Base-by-base conservation (phyloP, 306 rosid genomes). In the Vicia villosa region DNA sequence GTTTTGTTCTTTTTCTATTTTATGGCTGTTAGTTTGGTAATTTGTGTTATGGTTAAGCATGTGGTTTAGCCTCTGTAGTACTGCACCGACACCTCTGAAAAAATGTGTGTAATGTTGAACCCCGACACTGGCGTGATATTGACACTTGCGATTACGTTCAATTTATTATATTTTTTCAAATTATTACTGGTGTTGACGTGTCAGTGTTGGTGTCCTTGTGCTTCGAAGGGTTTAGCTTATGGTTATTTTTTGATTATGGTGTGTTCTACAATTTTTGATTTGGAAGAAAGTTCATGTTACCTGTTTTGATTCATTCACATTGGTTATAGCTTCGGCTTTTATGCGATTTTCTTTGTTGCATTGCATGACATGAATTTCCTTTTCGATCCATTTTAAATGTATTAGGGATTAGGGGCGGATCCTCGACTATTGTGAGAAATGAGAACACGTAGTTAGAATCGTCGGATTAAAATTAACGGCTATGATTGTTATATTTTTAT, bases 381-480 rank as follows among this genome's bases (percentile, higher is more conserved):
- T 41, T 63, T 65, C 78, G 17, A 17, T 61, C 51, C 49, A 65
- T 55, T 72, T 63, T 80, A 21, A 57, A 24, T 64, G 79, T 56
- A 67, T 45, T 61, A 83, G 85, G 74, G 87, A 66, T 80, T n/a
- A 4, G 38, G 40, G 3, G 40, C 1, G 12, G 63, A 56, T 14
- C 40, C 20, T 3, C 11, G 40, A 26, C 11, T 13, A 26, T 26
- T 26, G 40, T 14, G 38, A 56, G 37, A 56, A 56, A 14, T 0
- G 6, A 56, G 20, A 26, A 26, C 38, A 26, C 1, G n/a, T 26
- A n/a, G 15, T 56, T 56, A 56, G 15, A 28, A 56, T 10, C 20
- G 12, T 56, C 1, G 11, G 38, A 56, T 26, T 56, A n/a, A 55
- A 56, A 6, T 26, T 26, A 56, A 56, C 9, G 40, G 6, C 8